Conservation (phyloP, 2,329 filamentous ascomycete genomes). For the Colletotrichum sp. region DNA sequence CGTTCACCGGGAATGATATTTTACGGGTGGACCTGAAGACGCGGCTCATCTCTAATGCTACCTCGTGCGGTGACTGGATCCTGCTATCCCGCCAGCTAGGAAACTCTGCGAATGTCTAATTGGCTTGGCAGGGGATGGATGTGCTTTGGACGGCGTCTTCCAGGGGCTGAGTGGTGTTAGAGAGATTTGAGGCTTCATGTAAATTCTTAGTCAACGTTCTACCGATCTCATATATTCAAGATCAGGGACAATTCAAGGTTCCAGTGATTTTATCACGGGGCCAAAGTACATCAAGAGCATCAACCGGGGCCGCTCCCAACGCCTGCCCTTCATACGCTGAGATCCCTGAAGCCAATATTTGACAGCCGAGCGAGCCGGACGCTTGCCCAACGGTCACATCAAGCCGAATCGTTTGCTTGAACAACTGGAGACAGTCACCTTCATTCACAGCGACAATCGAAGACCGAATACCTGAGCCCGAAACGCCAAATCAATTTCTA, state of each 20-base stretch:
- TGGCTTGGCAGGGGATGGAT: fast-evolving
- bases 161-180: too few species aligned
- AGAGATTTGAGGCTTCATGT: background rate
- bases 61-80: background rate
- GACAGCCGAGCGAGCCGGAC: too few species aligned
- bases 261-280: too few species aligned
- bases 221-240: background rate
- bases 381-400: too few species aligned
- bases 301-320: too few species aligned
- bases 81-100: background rate
- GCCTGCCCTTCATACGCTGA: too few species aligned
- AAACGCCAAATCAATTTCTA: background rate
- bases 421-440: fast-evolving
- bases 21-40: background rate
- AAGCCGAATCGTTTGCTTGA: background rate
- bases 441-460: fast-evolving
- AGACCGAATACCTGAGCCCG: too few species aligned
- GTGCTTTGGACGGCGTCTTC: fast-evolving
- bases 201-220: background rate
- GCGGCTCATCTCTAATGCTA: conserved; percentile 6
- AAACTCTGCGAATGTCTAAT: background rate
- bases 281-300: too few species aligned
- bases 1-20: conserved; percentile 7
- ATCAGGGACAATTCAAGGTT: too few species aligned
- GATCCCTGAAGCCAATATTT: too few species aligned